Evolutionary conservation across 2,329 filamentous ascomycete species (phyloP).

Genomic region (Thelonectria blattea): DNA sequence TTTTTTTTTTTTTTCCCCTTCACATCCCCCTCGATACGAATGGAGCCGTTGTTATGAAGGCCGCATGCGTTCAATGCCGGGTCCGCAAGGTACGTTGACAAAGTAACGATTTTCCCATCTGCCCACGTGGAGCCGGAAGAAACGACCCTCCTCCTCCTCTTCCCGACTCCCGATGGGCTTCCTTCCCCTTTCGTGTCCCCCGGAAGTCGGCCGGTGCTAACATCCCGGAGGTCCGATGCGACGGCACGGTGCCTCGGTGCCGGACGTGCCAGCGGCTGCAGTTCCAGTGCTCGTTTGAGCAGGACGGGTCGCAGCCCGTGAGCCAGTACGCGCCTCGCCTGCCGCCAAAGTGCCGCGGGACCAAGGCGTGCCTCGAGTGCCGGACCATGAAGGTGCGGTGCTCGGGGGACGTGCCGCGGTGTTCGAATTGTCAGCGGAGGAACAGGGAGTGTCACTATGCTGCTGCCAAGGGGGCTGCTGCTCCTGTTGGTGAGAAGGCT

Average conservation of each 20-base stretch:
- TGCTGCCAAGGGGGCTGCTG: constrained; percentile 17
- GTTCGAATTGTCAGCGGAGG: constrained; percentile 35
- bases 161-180: not conserved
- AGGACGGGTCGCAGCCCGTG: constrained; percentile 32
- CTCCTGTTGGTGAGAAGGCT: constrained; percentile 1
- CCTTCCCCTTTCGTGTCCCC: not conserved
- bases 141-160: not conserved
- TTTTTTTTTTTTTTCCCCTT: too few relatives aligned
- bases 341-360: constrained; percentile 37
- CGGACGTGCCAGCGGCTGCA: constrained; percentile 36
- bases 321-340: constrained; percentile 33
- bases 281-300: constrained; percentile 39
- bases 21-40: not conserved
- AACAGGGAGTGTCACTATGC: constrained; percentile 34
- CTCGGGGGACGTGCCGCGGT: constrained; percentile 35
- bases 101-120: constrained; percentile 37
- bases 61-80: constrained; percentile 38
- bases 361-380: constrained; percentile 37
- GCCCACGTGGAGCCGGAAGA: constrained; percentile 1
- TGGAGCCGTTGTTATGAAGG: constrained; percentile 31
- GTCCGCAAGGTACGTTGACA: constrained; percentile 35
- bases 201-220: constrained; percentile 36
- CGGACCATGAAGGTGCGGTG: constrained; percentile 38
- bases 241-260: constrained; percentile 35
- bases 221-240: constrained; percentile 39